These are phyloP conservation scores for Dovyalis caffra DNA, from an alignment of 345 rosid genomes.

Conservation along the genomic window DNA sequence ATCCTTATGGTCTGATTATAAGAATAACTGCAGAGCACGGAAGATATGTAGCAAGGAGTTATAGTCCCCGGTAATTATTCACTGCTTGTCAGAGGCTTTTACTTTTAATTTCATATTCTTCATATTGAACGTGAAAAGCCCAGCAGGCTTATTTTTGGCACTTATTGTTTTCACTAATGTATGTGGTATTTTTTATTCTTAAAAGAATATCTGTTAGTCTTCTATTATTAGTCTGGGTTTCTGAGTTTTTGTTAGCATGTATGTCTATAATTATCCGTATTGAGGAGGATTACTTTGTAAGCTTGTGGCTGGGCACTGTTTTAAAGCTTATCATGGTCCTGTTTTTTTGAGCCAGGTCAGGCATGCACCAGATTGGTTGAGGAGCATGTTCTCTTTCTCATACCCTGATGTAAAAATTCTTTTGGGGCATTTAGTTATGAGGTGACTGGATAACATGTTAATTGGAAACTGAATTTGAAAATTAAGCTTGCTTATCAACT, in stretches of 20 bases:
- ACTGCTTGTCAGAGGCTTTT: not conserved
- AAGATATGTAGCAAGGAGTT: conserved; percentile 32
- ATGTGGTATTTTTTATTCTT: not conserved
- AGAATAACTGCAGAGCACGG: conserved; percentile 94
- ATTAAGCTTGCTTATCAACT: not conserved
- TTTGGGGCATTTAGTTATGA: not conserved
- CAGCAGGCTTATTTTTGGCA: not conserved
- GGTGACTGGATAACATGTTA: not conserved
- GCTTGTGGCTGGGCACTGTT: not conserved
- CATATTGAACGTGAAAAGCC: not conserved
- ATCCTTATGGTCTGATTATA: conserved; percentile 84
- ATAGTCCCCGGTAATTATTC: conserved; percentile 60
- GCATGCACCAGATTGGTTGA: not conserved
- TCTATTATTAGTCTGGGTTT: no score
- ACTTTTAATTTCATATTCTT: not conserved
- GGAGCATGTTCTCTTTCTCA: not conserved
- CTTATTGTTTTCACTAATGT: not conserved
- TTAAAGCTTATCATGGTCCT: not conserved
- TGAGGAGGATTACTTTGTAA: not conserved
- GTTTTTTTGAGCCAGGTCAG: not conserved
- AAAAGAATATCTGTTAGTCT: not conserved
- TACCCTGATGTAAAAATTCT: not conserved
- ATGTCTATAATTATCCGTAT: not conserved
- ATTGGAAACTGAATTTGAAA: not conserved
- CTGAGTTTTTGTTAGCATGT: not conserved